These are phyloP conservation scores for Candida berthetii DNA, from an alignment of 805 yeast genomes.

Conservation along the genomic window DNA sequence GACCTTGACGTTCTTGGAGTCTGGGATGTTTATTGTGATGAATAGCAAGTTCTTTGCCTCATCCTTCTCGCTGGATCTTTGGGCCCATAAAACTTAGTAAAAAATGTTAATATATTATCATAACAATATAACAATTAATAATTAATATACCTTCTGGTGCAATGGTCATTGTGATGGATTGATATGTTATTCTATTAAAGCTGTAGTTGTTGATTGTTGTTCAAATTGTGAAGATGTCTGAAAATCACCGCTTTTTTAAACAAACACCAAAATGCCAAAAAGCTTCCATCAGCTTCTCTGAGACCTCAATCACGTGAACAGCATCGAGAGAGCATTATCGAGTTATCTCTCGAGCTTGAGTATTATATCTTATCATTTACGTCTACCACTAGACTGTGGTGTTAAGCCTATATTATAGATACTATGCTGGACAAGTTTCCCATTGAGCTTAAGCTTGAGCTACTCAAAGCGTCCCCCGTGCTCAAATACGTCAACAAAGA, in stretches of 20 bases:
- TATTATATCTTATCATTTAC: too few species aligned
- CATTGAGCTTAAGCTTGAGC: slow-evolving; percentile 33
- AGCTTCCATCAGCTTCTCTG: too few species aligned
- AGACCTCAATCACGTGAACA: too few species aligned
- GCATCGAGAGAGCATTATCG: too few species aligned
- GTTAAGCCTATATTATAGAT: too few species aligned
- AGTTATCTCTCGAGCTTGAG: too few species aligned
- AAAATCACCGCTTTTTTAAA: too few species aligned
- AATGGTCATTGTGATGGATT: slow-evolving; percentile 1
- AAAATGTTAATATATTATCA: neutral
- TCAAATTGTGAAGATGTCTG: too few species aligned
- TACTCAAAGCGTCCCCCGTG: slow-evolving; percentile 27
- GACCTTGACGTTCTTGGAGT: slow-evolving; percentile 56
- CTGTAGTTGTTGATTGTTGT: neutral
- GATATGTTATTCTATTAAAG: neutral
- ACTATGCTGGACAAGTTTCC: slow-evolving; percentile 26
- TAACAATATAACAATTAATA: neutral
- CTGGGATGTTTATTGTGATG: slow-evolving; percentile 69
- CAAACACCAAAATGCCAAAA: too few species aligned
- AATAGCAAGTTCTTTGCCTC: slow-evolving; percentile 68
- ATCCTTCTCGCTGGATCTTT: slow-evolving; percentile 78
- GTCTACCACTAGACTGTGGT: too few species aligned
- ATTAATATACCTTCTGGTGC: slow-evolving; percentile 5
- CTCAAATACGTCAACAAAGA: slow-evolving; percentile 31
- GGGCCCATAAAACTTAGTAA: slow-evolving; percentile 82